phyloP scores from a whole-genome alignment of 2,329 filamentous ascomycete genomes.

The Pseudogymnoascus sp. region DNA sequence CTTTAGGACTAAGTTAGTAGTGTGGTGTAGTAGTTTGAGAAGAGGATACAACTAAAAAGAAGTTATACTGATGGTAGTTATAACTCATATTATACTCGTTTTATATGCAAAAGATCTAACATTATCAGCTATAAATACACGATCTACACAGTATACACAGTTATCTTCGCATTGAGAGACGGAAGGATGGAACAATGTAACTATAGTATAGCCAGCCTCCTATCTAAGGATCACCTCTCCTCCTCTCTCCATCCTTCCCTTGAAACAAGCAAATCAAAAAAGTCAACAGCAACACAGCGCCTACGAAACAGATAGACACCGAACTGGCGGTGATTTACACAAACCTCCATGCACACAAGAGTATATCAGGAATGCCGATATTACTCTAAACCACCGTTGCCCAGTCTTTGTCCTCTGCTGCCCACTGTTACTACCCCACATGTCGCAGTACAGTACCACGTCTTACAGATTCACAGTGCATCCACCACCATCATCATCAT shows the following conservation, averaged over 20 bases:
- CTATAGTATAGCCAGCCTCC: not conserved
- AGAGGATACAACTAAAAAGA: no score
- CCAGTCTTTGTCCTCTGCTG: no score
- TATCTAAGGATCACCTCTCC: not conserved
- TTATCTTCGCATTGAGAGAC: not conserved
- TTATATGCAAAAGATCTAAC: not conserved
- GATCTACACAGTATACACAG: not conserved
- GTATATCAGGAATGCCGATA: not conserved
- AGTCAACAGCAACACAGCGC: not conserved
- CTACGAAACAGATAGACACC: not conserved
- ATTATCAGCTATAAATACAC: not conserved
- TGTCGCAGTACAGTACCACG: not conserved
- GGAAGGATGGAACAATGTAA: not conserved
- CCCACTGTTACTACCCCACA: no score
- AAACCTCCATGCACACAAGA: not conserved
- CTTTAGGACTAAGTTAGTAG: no score
- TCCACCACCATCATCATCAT: not conserved
- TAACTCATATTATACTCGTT: not conserved
- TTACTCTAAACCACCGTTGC: not conserved
- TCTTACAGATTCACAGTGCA: not conserved
- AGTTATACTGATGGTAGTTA: not conserved
- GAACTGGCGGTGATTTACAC: not conserved
- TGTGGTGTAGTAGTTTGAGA: no score
- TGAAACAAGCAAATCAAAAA: not conserved
- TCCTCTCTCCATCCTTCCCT: not conserved